These are phyloP conservation scores for Aegle marmelos DNA, from an alignment of 345 rosid species.

Conservation along the genomic window DNA sequence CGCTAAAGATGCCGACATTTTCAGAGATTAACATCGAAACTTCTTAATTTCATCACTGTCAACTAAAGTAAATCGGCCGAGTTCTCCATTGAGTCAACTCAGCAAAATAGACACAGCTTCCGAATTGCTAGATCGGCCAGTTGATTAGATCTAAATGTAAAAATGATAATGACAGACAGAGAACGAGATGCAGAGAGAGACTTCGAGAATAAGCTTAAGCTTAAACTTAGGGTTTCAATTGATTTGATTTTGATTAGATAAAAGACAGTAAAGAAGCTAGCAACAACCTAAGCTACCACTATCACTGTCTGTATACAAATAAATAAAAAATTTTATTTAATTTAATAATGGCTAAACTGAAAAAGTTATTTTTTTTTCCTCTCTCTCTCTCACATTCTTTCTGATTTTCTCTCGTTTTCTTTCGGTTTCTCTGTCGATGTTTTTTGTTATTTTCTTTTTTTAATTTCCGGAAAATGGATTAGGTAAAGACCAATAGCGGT, in stretches of 20 bases:
- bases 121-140: constrained; percentile 26
- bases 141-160: constrained; percentile 29
- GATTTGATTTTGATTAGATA: background rate
- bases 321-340: background rate
- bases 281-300: constrained; percentile 31
- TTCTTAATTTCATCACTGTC: background rate
- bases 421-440: background rate
- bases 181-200: background rate
- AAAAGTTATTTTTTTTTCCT: background rate
- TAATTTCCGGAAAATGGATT: constrained; percentile 17
- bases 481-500: constrained; percentile 29
- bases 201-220: background rate
- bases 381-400: background rate
- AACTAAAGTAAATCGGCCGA: background rate
- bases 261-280: constrained; percentile 27
- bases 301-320: background rate
- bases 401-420: constrained; percentile 21
- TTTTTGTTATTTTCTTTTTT: background rate
- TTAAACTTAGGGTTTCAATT: constrained; percentile 17
- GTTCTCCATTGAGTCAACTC: constrained; percentile 21
- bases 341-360: background rate
- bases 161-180: background rate
- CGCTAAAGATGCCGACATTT: constrained; percentile 84
- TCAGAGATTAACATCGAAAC: constrained; percentile 26
- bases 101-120: background rate